Evolutionary conservation across 2,329 filamentous ascomycete species (phyloP).

Genomic region (Aspergillus pseudoviridinutans): DNA sequence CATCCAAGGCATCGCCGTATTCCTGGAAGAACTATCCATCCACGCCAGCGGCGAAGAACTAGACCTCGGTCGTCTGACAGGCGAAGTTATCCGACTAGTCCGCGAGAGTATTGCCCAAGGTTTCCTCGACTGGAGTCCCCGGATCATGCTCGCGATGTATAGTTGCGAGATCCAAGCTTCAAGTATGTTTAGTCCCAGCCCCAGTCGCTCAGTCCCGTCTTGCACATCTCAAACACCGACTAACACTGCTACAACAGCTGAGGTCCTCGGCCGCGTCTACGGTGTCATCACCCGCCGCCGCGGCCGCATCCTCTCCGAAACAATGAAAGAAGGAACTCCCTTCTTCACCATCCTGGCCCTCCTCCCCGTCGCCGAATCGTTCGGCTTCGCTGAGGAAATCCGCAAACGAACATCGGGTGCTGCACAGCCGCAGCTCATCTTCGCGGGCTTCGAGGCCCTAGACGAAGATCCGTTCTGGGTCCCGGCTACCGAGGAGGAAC

Average conservation of each 20-base stretch:
- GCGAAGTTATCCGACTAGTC: conserved; percentile 87
- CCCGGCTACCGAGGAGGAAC: conserved; percentile 89
- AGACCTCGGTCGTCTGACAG: conserved; percentile 74
- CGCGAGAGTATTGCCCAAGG: conserved; percentile 78
- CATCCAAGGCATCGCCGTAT: conserved; percentile 86
- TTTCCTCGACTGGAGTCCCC: conserved; percentile 92
- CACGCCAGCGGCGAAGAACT: conserved; percentile 50
- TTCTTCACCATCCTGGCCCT: conserved; percentile 92
- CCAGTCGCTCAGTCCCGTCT: background rate
- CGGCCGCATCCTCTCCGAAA: conserved; percentile 82
- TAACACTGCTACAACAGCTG: conserved; percentile 50
- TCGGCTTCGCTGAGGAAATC: conserved; percentile 95
- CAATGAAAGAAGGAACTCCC: conserved; percentile 89
- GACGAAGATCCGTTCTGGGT: conserved; percentile 99
- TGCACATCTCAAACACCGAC: background rate
- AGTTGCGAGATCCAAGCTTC: conserved; percentile 95
- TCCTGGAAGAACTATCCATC: conserved; percentile 74
- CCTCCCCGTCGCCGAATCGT: conserved; percentile 88
- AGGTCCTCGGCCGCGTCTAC: conserved; percentile 93
- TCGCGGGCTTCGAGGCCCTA: conserved; percentile 85
- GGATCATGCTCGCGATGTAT: conserved; percentile 97
- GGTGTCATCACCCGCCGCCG: conserved; percentile 93
- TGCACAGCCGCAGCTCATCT: conserved; percentile 88
- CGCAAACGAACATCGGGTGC: conserved; percentile 87
- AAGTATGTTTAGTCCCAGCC: conserved; percentile 51